These are phyloP conservation scores for Thymus quinquecostatus DNA, from an alignment of 257 asterid genomes.

Conservation along the genomic window DNA sequence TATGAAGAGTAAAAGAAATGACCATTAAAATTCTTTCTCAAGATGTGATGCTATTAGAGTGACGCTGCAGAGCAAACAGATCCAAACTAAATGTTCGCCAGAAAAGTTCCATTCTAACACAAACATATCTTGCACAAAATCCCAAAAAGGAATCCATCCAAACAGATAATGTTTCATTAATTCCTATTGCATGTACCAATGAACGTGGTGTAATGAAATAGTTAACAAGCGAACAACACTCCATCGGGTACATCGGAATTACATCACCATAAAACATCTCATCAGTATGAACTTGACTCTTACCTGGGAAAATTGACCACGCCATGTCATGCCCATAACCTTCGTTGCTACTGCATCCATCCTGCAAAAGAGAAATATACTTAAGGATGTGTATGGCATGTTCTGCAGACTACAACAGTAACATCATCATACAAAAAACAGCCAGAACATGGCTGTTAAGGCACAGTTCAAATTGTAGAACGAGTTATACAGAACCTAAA, in stretches of 20 bases:
- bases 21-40: not conserved
- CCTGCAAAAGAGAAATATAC: slow-evolving; percentile 28
- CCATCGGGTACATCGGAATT: slow-evolving; percentile 31
- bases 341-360: slow-evolving; percentile 45
- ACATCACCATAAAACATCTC: slow-evolving; percentile 21
- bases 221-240: slow-evolving; percentile 21
- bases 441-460: not conserved
- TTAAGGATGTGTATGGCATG: too few species aligned
- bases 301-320: slow-evolving; percentile 48
- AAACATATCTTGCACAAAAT: slow-evolving; percentile 3
- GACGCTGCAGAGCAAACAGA: not conserved
- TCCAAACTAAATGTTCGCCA: not conserved
- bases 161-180: not conserved
- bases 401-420: too few species aligned
- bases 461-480: not conserved
- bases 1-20: not conserved
- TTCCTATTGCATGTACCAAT: not conserved
- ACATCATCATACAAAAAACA: not conserved
- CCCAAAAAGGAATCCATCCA: not conserved
- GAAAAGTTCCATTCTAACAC: not conserved
- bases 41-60: not conserved
- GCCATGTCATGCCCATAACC: slow-evolving; percentile 48
- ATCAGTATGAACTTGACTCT: slow-evolving; percentile 26
- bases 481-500: too few species aligned
- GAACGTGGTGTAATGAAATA: slow-evolving; percentile 5